These are phyloP conservation scores for Metschnikowia proteae DNA, from an alignment of 805 yeast species.

Conservation along the genomic window DNA sequence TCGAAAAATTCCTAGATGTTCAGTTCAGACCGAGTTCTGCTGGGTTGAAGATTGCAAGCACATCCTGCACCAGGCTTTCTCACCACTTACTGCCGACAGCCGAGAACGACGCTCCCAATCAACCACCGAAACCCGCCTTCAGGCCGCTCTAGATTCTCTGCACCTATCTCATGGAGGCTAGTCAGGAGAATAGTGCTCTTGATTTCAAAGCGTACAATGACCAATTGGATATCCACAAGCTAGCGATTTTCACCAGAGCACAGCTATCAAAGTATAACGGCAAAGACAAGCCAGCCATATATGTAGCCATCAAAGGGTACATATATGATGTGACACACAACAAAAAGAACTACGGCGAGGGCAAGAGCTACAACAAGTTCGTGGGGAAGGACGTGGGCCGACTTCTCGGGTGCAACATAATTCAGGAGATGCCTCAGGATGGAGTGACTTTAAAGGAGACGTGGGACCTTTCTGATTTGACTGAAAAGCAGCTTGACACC, in stretches of 20 bases:
- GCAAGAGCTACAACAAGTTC: constrained; percentile 64
- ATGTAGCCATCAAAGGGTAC: constrained; percentile 71
- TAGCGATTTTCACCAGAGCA: constrained; percentile 33
- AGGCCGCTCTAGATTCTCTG: not conserved
- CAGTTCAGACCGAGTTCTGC: no score
- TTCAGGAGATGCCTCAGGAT: constrained; percentile 20
- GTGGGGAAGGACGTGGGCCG: constrained; percentile 78
- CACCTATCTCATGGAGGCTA: not conserved
- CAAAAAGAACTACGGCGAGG: constrained; percentile 68
- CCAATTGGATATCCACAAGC: constrained; percentile 25
- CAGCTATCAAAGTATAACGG: constrained; percentile 36
- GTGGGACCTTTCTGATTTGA: constrained; percentile 51
- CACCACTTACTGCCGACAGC: no score
- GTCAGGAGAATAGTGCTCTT: constrained; percentile 1
- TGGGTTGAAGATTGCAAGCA: not conserved
- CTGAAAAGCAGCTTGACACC: constrained; percentile 55
- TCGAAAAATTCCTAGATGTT: no score
- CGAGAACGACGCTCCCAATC: not conserved
- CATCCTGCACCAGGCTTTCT: not conserved
- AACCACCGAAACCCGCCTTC: not conserved
- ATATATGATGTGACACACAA: constrained; percentile 77
- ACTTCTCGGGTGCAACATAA: constrained; percentile 63
- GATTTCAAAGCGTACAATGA: constrained; percentile 30
- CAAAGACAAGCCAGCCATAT: constrained; percentile 39
- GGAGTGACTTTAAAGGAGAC: constrained; percentile 32